phyloP scores from a whole-genome alignment of 352 stramenopile species.

The Pythium grandisporangium region DNA sequence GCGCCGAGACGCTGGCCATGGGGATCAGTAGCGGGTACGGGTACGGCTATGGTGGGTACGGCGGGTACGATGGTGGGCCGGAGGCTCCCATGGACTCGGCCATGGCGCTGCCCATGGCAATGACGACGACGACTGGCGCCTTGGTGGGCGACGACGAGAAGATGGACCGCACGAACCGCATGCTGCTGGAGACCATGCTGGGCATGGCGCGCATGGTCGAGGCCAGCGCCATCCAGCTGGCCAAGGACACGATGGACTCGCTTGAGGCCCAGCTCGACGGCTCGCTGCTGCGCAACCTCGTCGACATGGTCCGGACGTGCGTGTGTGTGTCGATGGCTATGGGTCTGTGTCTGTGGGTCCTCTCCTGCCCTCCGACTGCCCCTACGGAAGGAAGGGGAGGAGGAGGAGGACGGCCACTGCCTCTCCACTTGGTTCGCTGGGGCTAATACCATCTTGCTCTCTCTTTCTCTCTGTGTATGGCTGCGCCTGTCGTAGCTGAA shows the following conservation, averaged over 20 bases:
- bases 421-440: no score
- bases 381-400: no score
- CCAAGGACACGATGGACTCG: constrained; percentile 75
- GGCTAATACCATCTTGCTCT: no score
- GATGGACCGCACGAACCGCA: constrained; percentile 57
- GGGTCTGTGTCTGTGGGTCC: no score
- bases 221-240: constrained; percentile 74
- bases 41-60: constrained; percentile 4
- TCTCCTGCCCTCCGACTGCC: no score
- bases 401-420: no score
- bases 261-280: constrained; percentile 72
- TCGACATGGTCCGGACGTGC: constrained; percentile 32
- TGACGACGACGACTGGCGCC: constrained; percentile 1
- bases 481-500: constrained; percentile 9
- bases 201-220: constrained; percentile 82
- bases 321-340: neutral
- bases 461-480: no score
- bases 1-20: neutral
- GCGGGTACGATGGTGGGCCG: neutral
- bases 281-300: constrained; percentile 13
- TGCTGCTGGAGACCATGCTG: constrained; percentile 76
- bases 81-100: constrained; percentile 12
- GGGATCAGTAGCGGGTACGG: neutral
- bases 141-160: constrained; percentile 27
- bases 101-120: no score